phyloP scores from a whole-genome alignment of 306 rosid genomes.

The Vigna radiata region DNA sequence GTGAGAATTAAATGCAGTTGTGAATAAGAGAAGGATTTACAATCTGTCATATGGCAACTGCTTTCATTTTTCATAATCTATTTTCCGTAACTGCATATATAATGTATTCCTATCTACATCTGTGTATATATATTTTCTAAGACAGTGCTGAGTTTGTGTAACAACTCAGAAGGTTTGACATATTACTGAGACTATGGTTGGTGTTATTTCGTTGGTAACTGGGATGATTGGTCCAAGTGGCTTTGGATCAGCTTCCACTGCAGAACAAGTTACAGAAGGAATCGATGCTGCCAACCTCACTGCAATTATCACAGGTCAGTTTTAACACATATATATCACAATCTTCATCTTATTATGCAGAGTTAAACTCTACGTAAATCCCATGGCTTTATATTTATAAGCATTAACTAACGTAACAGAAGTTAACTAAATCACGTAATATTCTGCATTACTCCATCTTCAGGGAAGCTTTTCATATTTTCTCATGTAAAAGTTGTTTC shows the following conservation, averaged over 20 bases:
- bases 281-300: slow-evolving; percentile 76
- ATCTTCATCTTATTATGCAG: background rate
- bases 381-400: no score
- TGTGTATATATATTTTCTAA: background rate
- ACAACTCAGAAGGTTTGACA: slow-evolving; percentile 6
- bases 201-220: slow-evolving; percentile 57
- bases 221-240: slow-evolving; percentile 81
- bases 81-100: background rate
- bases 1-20: slow-evolving; percentile 37
- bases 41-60: slow-evolving; percentile 3
- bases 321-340: background rate
- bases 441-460: no score
- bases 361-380: no score
- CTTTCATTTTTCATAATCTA: background rate
- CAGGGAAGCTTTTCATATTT: no score
- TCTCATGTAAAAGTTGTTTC: no score
- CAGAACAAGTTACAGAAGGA: slow-evolving; percentile 78
- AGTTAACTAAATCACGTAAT: no score
- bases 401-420: no score
- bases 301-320: slow-evolving; percentile 78
- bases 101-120: background rate
- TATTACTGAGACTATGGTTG: slow-evolving; percentile 40
- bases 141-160: background rate
- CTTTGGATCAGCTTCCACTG: slow-evolving; percentile 92
- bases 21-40: background rate